Conservation (phyloP, 768 basidiomycete species). For the Guyanaporus albipodus region DNA sequence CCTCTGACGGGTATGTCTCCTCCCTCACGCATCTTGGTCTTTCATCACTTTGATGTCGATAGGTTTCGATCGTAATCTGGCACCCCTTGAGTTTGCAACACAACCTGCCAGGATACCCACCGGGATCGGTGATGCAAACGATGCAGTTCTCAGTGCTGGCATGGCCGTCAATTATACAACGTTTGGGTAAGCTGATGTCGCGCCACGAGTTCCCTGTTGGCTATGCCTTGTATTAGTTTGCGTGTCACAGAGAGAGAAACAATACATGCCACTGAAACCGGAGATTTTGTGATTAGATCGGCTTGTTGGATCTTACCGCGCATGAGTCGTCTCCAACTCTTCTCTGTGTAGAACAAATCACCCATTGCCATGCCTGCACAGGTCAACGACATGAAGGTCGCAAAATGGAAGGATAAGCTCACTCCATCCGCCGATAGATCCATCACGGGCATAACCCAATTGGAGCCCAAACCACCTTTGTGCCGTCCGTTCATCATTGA, state of each 20-base stretch:
- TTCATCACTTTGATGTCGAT: not conserved
- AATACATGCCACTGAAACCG: not conserved
- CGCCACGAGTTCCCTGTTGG: not conserved
- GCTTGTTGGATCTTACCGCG: conserved; percentile 4
- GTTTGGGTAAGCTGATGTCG: not conserved
- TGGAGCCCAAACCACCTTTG: conserved; percentile 3
- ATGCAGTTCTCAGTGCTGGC: not conserved
- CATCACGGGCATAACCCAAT: not conserved
- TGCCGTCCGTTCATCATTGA: not conserved
- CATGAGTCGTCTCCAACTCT: conserved; percentile 5
- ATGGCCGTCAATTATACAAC: not conserved
- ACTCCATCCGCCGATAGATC: not conserved
- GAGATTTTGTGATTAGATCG: not conserved
- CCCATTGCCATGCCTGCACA: not conserved
- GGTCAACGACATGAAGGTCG: not conserved
- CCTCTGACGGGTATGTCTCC: not conserved
- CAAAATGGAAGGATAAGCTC: not conserved
- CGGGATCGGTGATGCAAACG: not conserved
- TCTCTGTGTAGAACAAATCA: not conserved
- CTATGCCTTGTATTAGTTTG: not conserved
- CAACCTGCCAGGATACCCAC: not conserved
- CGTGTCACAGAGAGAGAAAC: not conserved
- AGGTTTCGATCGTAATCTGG: not conserved
- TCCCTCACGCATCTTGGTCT: not conserved
- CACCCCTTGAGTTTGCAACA: not conserved